Base-by-base conservation (phyloP, 352 stramenopile genomes). In the Blastocystis hominis region DNA sequence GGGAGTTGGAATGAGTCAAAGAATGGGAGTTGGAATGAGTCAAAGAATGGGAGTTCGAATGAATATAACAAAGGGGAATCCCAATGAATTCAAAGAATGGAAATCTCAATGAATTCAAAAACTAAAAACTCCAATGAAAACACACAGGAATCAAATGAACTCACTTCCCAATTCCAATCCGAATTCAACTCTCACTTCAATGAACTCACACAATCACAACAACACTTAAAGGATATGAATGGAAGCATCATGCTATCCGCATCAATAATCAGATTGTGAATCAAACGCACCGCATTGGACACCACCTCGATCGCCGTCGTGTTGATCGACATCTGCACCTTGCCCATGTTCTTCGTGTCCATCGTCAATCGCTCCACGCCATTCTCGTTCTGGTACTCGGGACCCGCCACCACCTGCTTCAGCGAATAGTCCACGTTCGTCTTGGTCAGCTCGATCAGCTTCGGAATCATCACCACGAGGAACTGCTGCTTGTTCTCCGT, bases 251-350 rank as follows among this genome's bases (percentile, higher is more conserved):
- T 59, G 10, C 62, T 46, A 40, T 78, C 62, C 10, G 68, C 68
- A 38, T 78, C 68, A n/a, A 78, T 78, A 5, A 78, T 53, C 42
- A 78, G 44, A 38, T 78, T 78, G 68, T 78, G 68, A 20, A 78
- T 56, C 68, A 78, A n/a, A 34, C 68, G 68, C 38, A 78, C 68
- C 34, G 68, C 68, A 38, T 78, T 78, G 68, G 36, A 56, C 42
- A 78, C 62, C 17, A 46, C 40, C 10, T 78, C 68, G 24, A 78
- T 61, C n/a, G 68, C 68, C 9, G 68, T 78, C 17, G 68, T 78
- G 44, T 55, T 78, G 68, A 78, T 78, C 38, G 68, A 62, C 24
- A 78, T n/a, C 68, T 78, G 68, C 4, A 78, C 46, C 42, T 78
- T 78, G 68, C 68, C 68, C 68, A 78, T 78, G 42, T 50, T 50